Base-by-base conservation (phyloP, 1,139 yeast species). In the Meyerozyma athensensis region DNA sequence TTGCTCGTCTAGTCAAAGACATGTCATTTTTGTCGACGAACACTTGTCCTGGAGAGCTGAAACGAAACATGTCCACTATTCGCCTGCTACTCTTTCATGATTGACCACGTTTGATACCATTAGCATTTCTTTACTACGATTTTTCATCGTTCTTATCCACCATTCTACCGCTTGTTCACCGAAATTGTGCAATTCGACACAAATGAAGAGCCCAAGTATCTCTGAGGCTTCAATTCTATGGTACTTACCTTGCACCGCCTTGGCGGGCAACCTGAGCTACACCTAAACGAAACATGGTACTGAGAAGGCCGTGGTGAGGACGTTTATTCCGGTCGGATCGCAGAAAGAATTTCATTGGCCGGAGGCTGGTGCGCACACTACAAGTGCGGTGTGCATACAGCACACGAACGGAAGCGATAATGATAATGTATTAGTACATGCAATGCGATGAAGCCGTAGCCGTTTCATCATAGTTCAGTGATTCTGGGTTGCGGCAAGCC, bases 251-350 rank as follows among this genome's bases (percentile, higher is more conserved):
- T 50, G 74, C 72, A 56, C 77, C 77, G 59, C 69, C 58, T 52
- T 68, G 60, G 63, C 83, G 83, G 69, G 76, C 78, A 58, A 70
- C 76, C 63, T 73, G 78, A 56, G 67, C 63, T 58, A 77, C 77
- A 65, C 81, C 77, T 72, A 77, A 74, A 65, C 81, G 77, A 70
- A 78, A 78, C 86, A 79, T 79, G 49, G 45, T 10, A 26, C 24
- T 37, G 34, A 39, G 28, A 37, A 37, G 36, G 28, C 40, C 10
- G 19, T 13, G 26, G 28, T 34, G 36, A 39, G 42, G 42, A 31
- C 26, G 37, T 40, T 21, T 38, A 23, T 34, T 41, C 43, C 32
- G 20, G 32, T 28, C 32, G 20, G 45, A 40, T 42, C 46, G 43
- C 42, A 38, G 50, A 39, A 37, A 35, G 42, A 41, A 36, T 52